These are phyloP conservation scores for Marsdenia floribunda DNA, from an alignment of 257 asterid species.

Conservation along the genomic window DNA sequence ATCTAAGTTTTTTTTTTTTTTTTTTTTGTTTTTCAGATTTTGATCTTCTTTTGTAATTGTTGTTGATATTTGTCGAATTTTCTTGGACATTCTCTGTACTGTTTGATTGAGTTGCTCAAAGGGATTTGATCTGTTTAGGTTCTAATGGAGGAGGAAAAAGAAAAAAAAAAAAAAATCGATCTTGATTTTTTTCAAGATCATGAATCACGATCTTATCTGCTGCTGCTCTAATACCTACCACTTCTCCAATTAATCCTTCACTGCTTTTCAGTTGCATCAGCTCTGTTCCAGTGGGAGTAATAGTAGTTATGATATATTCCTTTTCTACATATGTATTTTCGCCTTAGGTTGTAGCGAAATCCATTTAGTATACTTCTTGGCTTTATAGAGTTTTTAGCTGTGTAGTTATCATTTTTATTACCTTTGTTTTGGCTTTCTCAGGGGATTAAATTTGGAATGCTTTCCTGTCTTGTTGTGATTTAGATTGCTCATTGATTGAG, in stretches of 20 bases:
- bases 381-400: background rate
- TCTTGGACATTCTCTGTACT: background rate
- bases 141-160: background rate
- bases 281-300: background rate
- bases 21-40: background rate
- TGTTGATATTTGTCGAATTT: background rate
- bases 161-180: background rate
- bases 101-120: constrained; percentile 9
- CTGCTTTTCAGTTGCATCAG: constrained; percentile 1
- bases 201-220: background rate
- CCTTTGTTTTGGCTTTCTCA: background rate
- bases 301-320: background rate
- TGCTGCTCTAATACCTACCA: background rate
- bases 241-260: background rate
- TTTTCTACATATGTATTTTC: background rate
- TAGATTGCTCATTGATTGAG: background rate
- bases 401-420: background rate
- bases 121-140: background rate
- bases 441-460: background rate
- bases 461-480: background rate
- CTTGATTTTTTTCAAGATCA: background rate
- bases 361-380: background rate
- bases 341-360: background rate
- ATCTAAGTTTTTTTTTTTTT: background rate
- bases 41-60: background rate